phyloP scores from a whole-genome alignment of 768 basidiomycete species.

The Rhodocollybia butyracea region DNA sequence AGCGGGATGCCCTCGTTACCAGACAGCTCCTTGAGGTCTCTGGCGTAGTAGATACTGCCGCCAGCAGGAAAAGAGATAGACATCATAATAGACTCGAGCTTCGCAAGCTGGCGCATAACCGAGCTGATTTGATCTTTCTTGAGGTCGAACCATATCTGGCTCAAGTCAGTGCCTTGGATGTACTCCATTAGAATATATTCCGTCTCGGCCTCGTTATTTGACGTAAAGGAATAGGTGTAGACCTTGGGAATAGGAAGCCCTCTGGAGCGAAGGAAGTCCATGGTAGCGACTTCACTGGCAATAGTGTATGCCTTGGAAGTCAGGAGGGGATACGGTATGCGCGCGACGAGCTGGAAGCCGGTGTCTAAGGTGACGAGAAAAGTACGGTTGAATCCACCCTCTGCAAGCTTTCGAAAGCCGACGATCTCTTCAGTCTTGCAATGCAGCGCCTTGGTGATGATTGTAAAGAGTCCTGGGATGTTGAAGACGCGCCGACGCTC shows the following conservation, averaged over 20 bases:
- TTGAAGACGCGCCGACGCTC: constrained; percentile 35
- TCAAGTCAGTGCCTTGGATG: constrained; percentile 29
- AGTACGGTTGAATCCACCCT: constrained; percentile 36
- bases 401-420: constrained; percentile 36
- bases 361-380: constrained; percentile 32
- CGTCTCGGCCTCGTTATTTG: constrained; percentile 24
- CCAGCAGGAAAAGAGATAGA: constrained; percentile 39
- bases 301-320: constrained; percentile 23
- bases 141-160: constrained; percentile 29
- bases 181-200: constrained; percentile 37
- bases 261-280: constrained; percentile 27
- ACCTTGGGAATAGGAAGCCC: constrained; percentile 28
- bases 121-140: constrained; percentile 28
- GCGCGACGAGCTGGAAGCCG: constrained; percentile 30
- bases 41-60: constrained; percentile 38
- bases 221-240: constrained; percentile 25
- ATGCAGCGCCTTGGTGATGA: constrained; percentile 23
- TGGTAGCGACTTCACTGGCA: constrained; percentile 36
- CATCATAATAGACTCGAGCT: constrained; percentile 40
- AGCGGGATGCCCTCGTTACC: constrained; percentile 25
- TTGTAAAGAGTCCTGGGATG: constrained; percentile 18
- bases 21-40: constrained; percentile 34
- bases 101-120: constrained; percentile 31
- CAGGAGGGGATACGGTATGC: constrained; percentile 28
- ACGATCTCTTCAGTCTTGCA: constrained; percentile 28